Conservation (phyloP, 192 early-diverging fungal species). For the Backusella liffmaniae region DNA sequence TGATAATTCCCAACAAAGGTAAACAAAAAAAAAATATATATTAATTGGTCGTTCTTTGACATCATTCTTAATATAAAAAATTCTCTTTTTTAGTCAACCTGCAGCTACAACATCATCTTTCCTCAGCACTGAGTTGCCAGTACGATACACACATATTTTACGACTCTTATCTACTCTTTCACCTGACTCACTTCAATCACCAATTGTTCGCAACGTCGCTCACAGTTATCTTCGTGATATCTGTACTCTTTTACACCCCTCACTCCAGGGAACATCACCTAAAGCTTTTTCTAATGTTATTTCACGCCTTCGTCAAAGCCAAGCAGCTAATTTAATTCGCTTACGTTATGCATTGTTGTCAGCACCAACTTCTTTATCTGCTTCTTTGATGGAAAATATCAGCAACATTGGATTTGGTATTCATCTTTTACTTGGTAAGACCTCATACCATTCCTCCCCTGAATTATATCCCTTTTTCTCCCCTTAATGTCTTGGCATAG, state of each 20-base stretch:
- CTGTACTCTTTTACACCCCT: constrained; percentile 22
- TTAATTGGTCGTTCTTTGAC: not conserved
- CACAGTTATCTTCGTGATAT: constrained; percentile 28
- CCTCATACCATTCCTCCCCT: not conserved
- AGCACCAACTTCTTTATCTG: constrained; percentile 15
- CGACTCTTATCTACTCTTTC: constrained; percentile 18
- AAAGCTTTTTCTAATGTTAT: constrained; percentile 20
- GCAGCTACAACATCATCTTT: constrained; percentile 18
- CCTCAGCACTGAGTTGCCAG: constrained; percentile 28
- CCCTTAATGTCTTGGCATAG: constrained; percentile 14
- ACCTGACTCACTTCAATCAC: constrained; percentile 14
- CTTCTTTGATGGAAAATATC: constrained; percentile 23
- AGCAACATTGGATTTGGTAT: constrained; percentile 23
- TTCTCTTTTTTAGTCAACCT: constrained; percentile 9
- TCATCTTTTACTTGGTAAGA: constrained; percentile 19
- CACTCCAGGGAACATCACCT: not conserved
- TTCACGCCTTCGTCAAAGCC: constrained; percentile 20
- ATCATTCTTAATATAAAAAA: constrained; percentile 4
- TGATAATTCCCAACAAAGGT: constrained; percentile 12
- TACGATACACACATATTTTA: constrained; percentile 32
- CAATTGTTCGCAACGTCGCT: constrained; percentile 21
- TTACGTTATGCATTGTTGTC: constrained; percentile 22
- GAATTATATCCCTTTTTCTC: not conserved
- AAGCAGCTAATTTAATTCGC: constrained; percentile 25
- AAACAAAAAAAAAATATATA: not conserved